These are phyloP conservation scores for Fusarium albidum DNA, from an alignment of 2,329 filamentous ascomycete genomes.

Conservation along the genomic window DNA sequence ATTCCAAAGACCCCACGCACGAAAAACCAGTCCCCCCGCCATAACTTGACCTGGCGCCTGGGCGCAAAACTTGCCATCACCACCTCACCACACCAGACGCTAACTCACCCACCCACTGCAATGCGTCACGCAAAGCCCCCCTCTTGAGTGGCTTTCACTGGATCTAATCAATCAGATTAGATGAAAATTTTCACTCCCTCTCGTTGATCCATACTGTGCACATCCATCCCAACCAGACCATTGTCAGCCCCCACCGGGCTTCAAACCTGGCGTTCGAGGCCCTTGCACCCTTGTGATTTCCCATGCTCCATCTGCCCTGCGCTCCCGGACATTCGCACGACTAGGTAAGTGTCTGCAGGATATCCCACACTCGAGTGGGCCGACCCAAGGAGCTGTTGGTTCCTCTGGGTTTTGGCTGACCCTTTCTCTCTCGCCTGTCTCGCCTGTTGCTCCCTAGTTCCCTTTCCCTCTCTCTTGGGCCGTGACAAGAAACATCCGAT, in stretches of 20 bases:
- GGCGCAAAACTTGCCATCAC: no score
- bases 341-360: no score
- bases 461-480: neutral
- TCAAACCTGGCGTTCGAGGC: no score
- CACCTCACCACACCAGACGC: no score
- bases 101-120: neutral
- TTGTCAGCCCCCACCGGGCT: slow-evolving; percentile 7
- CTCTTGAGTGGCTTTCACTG: neutral
- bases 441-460: slow-evolving; percentile 2
- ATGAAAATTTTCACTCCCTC: slow-evolving; percentile 26
- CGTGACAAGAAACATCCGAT: slow-evolving; percentile 18
- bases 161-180: slow-evolving; percentile 39
- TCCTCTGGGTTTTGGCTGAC: neutral
- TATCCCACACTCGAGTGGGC: no score
- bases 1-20: no score
- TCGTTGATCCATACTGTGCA: neutral
- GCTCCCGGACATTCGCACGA: no score
- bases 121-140: neutral
- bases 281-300: no score
- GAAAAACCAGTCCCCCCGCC: no score
- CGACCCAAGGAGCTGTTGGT: no score
- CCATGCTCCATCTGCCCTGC: no score
- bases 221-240: neutral
- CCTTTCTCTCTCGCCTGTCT: slow-evolving; percentile 13
- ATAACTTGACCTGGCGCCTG: no score